Base-by-base conservation (phyloP, 495 filamentous ascomycete genomes). In the Penicillium pancosmium region DNA sequence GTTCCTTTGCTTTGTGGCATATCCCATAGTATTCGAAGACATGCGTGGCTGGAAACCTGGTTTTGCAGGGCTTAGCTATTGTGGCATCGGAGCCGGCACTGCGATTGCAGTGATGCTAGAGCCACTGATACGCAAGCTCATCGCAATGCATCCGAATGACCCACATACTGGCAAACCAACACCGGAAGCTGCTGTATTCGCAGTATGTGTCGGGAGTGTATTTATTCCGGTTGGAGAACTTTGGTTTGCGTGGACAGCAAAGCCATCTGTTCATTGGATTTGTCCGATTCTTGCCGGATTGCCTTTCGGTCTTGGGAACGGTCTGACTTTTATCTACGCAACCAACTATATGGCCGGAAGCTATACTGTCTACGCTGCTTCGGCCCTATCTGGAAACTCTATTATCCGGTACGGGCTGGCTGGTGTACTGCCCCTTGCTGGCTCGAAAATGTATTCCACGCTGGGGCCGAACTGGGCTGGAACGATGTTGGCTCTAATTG, bases 171-270 rank as follows among this genome's bases (percentile, higher is more conserved):
- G 83, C 5, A 77, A 79, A 13, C 73, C 81, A 0, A 72, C 80
- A 0, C 89, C 89, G 5, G 89, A 92, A 62, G 85, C 88, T 13
- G 85, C 83, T 15, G 83, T 88, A n/a, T 73, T 76, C 19, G 78
- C 88, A n/a, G 84, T 91, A 59, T 85, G 79, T 56, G 71, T 91
- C 35, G 89, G 86, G 5, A 73, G 84, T 4, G 63, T 91, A 5
- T 68, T 88, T 0, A 82, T 85, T 0, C 85, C 90, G 0, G 74
- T 87, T 25, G 88, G 87, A 36, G 83, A 90, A 67, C 74, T 93
- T 7, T 81, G 80, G 68, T 92, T 93, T 68, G 80, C 84, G n/a
- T 91, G 88, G 89, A 92, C 90, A 0, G 86, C 84, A 40, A 78
- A 80, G 0, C 84, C 86, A 0, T 73, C 81, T 1, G 84, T 90